Evolutionary conservation across 495 filamentous ascomycete genomes (phyloP).

Genomic region (Lasiosphaeris hirsuta): DNA sequence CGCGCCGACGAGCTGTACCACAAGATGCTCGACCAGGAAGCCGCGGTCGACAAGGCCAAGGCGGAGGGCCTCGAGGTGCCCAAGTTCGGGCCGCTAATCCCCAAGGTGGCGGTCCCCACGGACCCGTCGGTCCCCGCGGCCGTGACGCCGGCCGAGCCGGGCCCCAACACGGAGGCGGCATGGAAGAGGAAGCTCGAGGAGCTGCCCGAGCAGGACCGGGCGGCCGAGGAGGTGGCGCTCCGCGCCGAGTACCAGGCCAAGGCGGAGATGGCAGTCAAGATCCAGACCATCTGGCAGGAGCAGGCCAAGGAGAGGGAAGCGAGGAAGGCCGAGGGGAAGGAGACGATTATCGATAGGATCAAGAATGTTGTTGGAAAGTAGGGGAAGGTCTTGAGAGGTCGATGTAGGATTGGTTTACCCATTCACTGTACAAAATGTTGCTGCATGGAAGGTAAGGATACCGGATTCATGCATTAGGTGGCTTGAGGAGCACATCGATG

Average conservation of each 20-base stretch:
- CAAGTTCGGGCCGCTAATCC: constrained; percentile 41
- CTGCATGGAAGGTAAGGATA: not conserved
- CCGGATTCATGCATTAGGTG: not conserved
- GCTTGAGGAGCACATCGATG: not conserved
- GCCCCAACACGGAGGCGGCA: constrained; percentile 33
- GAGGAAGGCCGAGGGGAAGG: constrained; percentile 57
- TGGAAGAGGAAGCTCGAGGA: constrained; percentile 56
- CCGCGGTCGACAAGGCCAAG: constrained; percentile 62
- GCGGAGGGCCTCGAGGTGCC: constrained; percentile 54
- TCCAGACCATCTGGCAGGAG: constrained; percentile 53
- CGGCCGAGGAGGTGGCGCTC: constrained; percentile 63
- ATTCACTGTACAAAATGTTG: constrained; percentile 7
- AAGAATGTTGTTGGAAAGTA: constrained; percentile 14
- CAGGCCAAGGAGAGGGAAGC: constrained; percentile 55
- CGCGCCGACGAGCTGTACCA: constrained; percentile 88
- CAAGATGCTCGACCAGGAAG: constrained; percentile 75
- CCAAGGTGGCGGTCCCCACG: constrained; percentile 20
- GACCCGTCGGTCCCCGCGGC: constrained; percentile 1
- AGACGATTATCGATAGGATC: constrained; percentile 50
- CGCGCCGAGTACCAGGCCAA: constrained; percentile 58
- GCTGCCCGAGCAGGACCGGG: constrained; percentile 59
- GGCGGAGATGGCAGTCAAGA: constrained; percentile 49
- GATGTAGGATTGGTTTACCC: constrained; percentile 8
- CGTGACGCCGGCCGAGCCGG: constrained; percentile 24
- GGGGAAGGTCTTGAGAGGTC: not conserved